Conservation (phyloP, 2,329 filamentous ascomycete genomes). For the Rhynchosporium graminicola region DNA sequence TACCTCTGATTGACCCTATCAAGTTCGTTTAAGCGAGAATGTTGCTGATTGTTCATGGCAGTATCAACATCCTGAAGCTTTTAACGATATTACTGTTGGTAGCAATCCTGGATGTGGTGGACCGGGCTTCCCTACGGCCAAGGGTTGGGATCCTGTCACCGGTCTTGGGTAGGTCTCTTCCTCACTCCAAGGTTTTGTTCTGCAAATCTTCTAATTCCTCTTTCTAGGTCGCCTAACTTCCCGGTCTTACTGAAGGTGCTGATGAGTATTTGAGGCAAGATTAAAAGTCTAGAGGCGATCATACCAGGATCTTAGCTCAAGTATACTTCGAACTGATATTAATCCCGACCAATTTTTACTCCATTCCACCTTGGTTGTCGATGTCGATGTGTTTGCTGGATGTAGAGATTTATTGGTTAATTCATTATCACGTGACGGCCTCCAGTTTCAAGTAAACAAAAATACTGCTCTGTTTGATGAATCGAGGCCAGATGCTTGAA, state of each 20-base stretch:
- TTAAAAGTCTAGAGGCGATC: too few species aligned
- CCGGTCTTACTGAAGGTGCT: slow-evolving; percentile 27
- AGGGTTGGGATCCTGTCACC: slow-evolving; percentile 39
- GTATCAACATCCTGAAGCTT: slow-evolving; percentile 37
- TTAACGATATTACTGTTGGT: slow-evolving; percentile 41
- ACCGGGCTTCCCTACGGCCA: slow-evolving; percentile 42
- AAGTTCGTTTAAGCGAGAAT: neutral
- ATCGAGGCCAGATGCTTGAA: too few species aligned
- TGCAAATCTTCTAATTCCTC: neutral
- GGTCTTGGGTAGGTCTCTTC: slow-evolving; percentile 31
- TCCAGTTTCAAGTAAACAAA: too few species aligned
- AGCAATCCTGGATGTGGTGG: slow-evolving; percentile 37
- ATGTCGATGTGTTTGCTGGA: too few species aligned
- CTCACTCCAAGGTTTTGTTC: neutral
- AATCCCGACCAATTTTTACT: too few species aligned
- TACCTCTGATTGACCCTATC: neutral
- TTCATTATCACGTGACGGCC: neutral
- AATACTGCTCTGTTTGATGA: too few species aligned
- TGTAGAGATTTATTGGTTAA: too few species aligned
- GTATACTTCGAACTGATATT: too few species aligned
- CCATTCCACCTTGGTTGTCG: too few species aligned
- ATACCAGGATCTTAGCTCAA: too few species aligned
- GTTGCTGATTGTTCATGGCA: slow-evolving; percentile 26
- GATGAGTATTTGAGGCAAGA: slow-evolving; percentile 16
- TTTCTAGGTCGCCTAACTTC: slow-evolving; percentile 30